Percentiles rank a stretch among this genome's conserved stretches.
phyloP scores from a whole-genome alignment of 768 basidiomycete genomes.

The Kwoniella mangroviensis region DNA sequence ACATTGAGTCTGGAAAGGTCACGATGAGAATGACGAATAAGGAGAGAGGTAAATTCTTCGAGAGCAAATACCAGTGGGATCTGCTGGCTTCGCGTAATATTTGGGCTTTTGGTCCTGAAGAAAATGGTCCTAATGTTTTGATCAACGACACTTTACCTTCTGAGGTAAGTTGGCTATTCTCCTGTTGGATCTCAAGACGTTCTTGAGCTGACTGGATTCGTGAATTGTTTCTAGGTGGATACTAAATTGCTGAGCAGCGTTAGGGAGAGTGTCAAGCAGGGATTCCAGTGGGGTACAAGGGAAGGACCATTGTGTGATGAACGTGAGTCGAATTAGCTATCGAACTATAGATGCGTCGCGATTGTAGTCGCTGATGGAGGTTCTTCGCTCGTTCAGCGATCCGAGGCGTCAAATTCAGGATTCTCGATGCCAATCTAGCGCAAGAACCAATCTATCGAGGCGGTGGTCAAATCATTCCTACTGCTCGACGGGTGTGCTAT shows the following conservation, averaged over 20 bases:
- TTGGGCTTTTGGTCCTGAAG: constrained; percentile 99
- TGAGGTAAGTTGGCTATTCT: constrained; percentile 64
- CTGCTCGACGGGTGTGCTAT: constrained; percentile 97
- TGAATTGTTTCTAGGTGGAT: constrained; percentile 68
- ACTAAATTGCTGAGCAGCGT: constrained; percentile 87
- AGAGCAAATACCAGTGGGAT: constrained; percentile 98
- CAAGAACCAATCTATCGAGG: constrained; percentile 97
- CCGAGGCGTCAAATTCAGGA: constrained; percentile 96
- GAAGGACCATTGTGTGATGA: constrained; percentile 98
- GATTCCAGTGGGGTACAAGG: constrained; percentile 98
- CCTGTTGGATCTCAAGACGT: too few species aligned
- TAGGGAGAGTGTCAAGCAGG: constrained; percentile 95
- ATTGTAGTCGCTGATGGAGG: constrained; percentile 10
- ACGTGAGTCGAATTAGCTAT: constrained; percentile 67
- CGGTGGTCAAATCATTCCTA: constrained; percentile 97
- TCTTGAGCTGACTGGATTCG: too few species aligned
- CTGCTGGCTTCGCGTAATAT: constrained; percentile 94
- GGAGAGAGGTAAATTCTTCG: constrained; percentile 92
- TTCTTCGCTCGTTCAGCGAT: constrained; percentile 67
- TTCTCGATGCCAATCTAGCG: constrained; percentile 88
- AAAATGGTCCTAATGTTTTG: constrained; percentile 88
- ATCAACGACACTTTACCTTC: constrained; percentile 95
- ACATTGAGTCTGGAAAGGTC: constrained; percentile 90
- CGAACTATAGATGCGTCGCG: background rate
- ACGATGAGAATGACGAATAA: constrained; percentile 94